These are phyloP conservation scores for Ceratocystis cacaofunesta DNA, from an alignment of 2,329 filamentous ascomycete genomes.

Conservation along the genomic window DNA sequence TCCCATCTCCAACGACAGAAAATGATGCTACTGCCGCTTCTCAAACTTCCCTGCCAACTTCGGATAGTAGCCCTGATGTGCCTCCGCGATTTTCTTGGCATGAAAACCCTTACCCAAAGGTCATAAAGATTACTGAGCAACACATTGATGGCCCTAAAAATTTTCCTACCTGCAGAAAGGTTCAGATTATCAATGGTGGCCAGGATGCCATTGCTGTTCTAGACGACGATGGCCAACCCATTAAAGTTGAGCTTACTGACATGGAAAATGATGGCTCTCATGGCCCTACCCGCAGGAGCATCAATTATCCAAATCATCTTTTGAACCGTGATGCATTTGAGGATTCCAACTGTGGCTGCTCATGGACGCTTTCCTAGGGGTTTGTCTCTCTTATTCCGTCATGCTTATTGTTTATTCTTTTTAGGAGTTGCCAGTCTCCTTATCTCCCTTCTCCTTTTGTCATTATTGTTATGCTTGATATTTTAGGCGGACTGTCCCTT, in stretches of 20 bases:
- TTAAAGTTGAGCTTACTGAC: conserved; percentile 34
- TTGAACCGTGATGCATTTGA: background rate
- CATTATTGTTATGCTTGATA: background rate
- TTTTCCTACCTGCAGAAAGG: conserved; percentile 31
- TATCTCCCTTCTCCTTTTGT: background rate
- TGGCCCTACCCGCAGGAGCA: background rate
- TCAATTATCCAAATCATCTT: background rate
- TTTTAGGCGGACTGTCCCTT: background rate
- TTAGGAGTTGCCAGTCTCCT: conserved; percentile 16
- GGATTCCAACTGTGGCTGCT: conserved; percentile 8
- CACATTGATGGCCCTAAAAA: conserved; percentile 27
- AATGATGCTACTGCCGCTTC: background rate
- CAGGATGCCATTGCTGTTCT: conserved; percentile 25
- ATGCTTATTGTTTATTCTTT: background rate
- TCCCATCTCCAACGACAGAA: conserved; percentile 13
- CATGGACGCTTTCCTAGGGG: conserved; percentile 12
- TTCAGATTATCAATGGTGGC: conserved; percentile 30
- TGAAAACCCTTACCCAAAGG: conserved; percentile 31
- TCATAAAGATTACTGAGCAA: conserved; percentile 41
- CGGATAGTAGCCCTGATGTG: background rate
- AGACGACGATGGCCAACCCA: conserved; percentile 26
- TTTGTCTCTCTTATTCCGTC: background rate
- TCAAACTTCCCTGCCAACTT: background rate
- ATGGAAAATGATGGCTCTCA: conserved; percentile 13
- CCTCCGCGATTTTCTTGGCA: background rate